Evolutionary conservation across 2,329 filamentous ascomycete genomes (phyloP), one percentile per base, ranked within the genome.

Genomic region (Dryadomyces quercus-mongolicae): DNA sequence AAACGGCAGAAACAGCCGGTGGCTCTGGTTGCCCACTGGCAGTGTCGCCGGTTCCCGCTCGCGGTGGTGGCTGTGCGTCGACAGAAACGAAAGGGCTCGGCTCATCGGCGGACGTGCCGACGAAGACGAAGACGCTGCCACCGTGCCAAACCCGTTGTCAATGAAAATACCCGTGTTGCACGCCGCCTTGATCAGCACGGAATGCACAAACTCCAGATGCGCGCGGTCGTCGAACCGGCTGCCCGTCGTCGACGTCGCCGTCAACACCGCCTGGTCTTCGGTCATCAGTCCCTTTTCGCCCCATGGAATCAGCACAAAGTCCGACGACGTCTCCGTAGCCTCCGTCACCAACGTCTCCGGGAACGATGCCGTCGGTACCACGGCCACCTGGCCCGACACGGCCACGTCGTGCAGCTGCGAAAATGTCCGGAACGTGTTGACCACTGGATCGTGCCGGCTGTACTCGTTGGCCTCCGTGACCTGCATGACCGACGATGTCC

Each of bases 401-500:
- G 88, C 82, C 1, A 96, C 77, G 58, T 91, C 88, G 64, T 93
- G 83, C 44, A 95, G 80, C 58, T 86, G 85, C 1, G 88, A 89
- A 61, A 96, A 91, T 0, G 89, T 88, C 49, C 87, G 82, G 76
- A 96, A 96, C 0, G 88, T 87, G 65, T 95, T 95, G 54, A 96
- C 82, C 4, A 97, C 84, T 0, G 92, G 89, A 62, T 97, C 92
- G 62, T 60, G 64, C 16, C 80, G 77, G 7, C 78, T 74, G 25
- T 80, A 78, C 50, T 93, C 88, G 43, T 90, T 85, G 3, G 85
- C 76, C 63, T 94, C 89, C 0, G 89, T 85, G 12, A 95, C 88
- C 62, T 88, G 85, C 92, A 97, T 97, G 62, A 96, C 92, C 18
- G 90, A 91, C 0, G 92, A 96, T 45, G 88, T 86, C 76, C 92